phyloP scores from a whole-genome alignment of 352 stramenopile species.

The Saprolegnia parasitica region DNA sequence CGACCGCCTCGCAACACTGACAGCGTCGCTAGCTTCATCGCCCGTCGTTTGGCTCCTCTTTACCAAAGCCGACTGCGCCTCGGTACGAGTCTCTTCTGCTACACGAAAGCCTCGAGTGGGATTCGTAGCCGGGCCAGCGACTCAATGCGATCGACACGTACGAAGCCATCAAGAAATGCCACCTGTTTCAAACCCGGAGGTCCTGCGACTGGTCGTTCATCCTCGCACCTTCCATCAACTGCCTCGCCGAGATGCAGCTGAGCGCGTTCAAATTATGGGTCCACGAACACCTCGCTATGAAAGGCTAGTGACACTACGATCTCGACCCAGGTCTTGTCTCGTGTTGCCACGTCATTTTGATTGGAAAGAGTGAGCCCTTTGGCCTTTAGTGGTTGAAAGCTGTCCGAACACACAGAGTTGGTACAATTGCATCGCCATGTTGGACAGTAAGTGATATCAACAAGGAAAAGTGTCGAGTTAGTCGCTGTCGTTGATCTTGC shows the following conservation, averaged over 20 bases:
- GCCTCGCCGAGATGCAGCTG: background rate
- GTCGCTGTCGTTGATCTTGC: background rate
- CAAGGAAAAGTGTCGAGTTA: background rate
- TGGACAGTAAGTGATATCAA: too few relatives aligned
- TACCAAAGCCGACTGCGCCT: background rate
- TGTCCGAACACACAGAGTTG: too few relatives aligned
- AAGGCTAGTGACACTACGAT: background rate
- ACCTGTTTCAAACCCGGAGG: background rate
- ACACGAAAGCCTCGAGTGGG: background rate
- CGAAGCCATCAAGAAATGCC: background rate
- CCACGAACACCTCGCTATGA: background rate
- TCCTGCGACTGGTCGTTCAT: background rate
- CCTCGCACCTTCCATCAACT: background rate
- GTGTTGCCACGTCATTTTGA: too few relatives aligned
- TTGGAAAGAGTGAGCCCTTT: too few relatives aligned
- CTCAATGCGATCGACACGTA: background rate
- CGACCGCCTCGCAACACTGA: background rate
- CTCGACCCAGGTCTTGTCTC: too few relatives aligned
- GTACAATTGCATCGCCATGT: too few relatives aligned
- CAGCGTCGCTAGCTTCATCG: background rate
- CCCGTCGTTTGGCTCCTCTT: background rate
- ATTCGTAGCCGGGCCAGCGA: background rate
- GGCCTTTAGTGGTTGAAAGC: too few relatives aligned
- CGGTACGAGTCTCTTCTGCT: background rate
- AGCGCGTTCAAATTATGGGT: background rate